Evolutionary conservation across 2,329 filamentous ascomycete genomes (phyloP), one percentile per base, ranked within the genome.

Genomic region (Rugonectria rugulosa): DNA sequence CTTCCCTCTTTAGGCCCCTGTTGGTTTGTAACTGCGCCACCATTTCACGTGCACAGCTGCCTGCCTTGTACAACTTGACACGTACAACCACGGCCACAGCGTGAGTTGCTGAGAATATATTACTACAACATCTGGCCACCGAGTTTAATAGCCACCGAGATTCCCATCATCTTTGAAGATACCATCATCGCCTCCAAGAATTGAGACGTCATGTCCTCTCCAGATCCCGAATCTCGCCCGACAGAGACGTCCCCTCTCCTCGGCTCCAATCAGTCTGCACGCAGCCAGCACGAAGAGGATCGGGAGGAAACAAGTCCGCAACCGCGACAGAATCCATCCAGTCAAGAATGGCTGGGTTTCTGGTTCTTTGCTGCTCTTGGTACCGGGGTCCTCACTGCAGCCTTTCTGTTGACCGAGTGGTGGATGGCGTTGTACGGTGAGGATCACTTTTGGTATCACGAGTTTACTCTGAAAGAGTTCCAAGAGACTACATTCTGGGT

Each of bases 161-260:
- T 9, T 6, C n/a, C 6, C n/a, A 34, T 34, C n/a, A 14, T 14
- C 31, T 6, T 7, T 15, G 8, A 17, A 15, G 21, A 32, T 23
- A 14, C 14, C 19, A 27, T 19, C 20, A 38, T 21, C 34, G 15
- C 20, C 11, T 24, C 6, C 10, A 21, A 26, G 19, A 26, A 19
- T 3, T 6, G 21, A 26, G 24, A 15, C n/a, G n/a, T n/a, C n/a
- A 49, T 49, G 46, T n/a, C 20, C 14, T 40, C 36, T 1, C 19
- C 36, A 15, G 19, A 15, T 7, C 20, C 14, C 10, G 46, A 49
- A 23, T 17, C 20, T 32, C 36, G 26, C 11, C 26, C 26, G 14
- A 19, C 27, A 11, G 46, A 41, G 27, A 41, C n/a, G 7, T 40
- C 46, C 8, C 36, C 46, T 41, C 46, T 49, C 9, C 12, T 49